These are phyloP conservation scores for Aureobasidium sp. DNA, from an alignment of 2,329 filamentous ascomycete genomes.

Conservation along the genomic window DNA sequence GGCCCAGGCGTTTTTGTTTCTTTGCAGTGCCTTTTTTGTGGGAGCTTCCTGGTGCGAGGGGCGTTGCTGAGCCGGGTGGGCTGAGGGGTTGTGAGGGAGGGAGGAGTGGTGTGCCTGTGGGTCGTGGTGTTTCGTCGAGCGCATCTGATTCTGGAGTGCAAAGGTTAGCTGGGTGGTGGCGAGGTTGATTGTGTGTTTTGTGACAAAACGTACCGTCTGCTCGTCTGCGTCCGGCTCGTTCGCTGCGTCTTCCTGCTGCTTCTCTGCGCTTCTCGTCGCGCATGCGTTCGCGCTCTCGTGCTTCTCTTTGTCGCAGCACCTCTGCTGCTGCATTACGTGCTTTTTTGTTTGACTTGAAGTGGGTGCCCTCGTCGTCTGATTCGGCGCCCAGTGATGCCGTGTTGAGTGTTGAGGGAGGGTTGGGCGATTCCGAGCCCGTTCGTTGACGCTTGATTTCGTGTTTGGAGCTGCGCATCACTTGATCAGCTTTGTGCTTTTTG, in stretches of 20 bases:
- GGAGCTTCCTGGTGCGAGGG: slow-evolving; percentile 38
- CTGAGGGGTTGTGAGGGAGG: slow-evolving; percentile 37
- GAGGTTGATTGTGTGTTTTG: background rate
- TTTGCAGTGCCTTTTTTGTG: slow-evolving; percentile 59
- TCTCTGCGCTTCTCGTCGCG: slow-evolving; percentile 67
- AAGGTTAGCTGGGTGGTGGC: slow-evolving; percentile 22
- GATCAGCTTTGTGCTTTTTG: background rate
- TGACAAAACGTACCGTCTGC: slow-evolving; percentile 61
- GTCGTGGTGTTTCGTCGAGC: slow-evolving; percentile 57
- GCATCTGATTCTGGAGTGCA: slow-evolving; percentile 61
- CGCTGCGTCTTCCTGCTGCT: slow-evolving; percentile 71
- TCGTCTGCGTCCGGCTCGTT: slow-evolving; percentile 70
- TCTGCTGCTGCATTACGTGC: slow-evolving; percentile 40
- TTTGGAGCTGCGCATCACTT: slow-evolving; percentile 51
- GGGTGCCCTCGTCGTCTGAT: slow-evolving; percentile 54
- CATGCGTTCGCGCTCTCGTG: slow-evolving; percentile 58
- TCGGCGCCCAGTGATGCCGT: slow-evolving; percentile 50
- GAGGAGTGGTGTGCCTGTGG: slow-evolving; percentile 30
- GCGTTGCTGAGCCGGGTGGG: slow-evolving; percentile 30
- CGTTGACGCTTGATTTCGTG: slow-evolving; percentile 72
- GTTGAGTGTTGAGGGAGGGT: slow-evolving; percentile 45
- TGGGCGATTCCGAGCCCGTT: slow-evolving; percentile 67
- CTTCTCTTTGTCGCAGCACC: slow-evolving; percentile 54
- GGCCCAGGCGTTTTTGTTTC: slow-evolving; percentile 54
- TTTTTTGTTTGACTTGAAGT: slow-evolving; percentile 32